These are phyloP conservation scores for Przewalskia tangutica DNA, from an alignment of 257 asterid genomes.

Conservation along the genomic window DNA sequence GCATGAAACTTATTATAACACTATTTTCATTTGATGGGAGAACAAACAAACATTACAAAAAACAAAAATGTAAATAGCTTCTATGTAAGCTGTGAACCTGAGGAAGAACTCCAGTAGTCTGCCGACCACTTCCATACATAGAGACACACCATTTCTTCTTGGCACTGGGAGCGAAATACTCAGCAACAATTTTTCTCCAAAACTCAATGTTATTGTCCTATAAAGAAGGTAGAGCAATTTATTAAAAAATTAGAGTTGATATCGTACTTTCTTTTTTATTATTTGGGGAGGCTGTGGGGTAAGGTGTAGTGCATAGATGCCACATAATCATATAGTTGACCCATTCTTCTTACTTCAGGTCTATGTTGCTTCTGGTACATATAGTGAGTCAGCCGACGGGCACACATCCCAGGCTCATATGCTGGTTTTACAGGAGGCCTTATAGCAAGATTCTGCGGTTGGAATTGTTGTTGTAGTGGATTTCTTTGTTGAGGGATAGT, in stretches of 20 bases:
- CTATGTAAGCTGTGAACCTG: constrained; percentile 47
- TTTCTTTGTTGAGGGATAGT: constrained; percentile 75
- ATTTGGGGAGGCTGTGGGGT: background rate
- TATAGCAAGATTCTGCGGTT: constrained; percentile 44
- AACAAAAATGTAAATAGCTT: background rate
- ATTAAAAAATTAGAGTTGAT: background rate
- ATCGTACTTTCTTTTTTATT: background rate
- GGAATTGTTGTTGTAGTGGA: constrained; percentile 52
- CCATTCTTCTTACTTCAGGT: constrained; percentile 55
- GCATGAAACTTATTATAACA: background rate
- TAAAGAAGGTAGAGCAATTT: background rate
- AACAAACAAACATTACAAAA: background rate
- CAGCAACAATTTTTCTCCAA: constrained; percentile 87
- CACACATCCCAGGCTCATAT: constrained; percentile 99
- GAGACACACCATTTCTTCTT: constrained; percentile 98
- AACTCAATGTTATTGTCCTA: constrained; percentile 85
- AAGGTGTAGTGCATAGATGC: background rate
- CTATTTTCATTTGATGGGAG: background rate
- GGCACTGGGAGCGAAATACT: constrained; percentile 84
- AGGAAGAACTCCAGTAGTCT: constrained; percentile 85
- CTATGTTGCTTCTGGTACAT: constrained; percentile 97
- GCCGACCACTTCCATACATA: constrained; percentile 95
- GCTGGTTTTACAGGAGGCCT: constrained; percentile 61
- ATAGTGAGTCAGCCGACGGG: constrained; percentile 85
- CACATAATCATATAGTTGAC: background rate